A percentile compares a stretch with the other conserved stretches of the same genome.
Evolutionary conservation across 139 green algal species (phyloP).

Genomic region (Closterium sp.): DNA sequence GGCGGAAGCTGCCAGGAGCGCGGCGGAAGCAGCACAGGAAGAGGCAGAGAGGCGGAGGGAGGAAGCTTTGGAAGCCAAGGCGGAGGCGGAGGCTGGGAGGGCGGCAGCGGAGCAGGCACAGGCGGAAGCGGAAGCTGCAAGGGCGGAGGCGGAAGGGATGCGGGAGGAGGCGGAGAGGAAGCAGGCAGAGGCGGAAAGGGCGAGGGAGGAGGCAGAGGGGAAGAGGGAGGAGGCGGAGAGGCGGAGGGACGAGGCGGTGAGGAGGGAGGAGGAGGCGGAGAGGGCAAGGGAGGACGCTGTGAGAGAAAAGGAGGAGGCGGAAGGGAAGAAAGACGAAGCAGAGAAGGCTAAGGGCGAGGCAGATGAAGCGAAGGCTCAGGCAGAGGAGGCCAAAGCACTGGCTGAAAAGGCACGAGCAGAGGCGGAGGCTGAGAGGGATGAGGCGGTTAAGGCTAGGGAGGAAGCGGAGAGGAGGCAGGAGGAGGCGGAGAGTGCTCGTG

Average conservation of each 20-base stretch:
- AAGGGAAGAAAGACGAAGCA: background rate
- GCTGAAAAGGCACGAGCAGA: background rate
- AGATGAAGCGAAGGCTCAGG: background rate
- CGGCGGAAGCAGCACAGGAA: background rate
- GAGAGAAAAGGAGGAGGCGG: background rate
- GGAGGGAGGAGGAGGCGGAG: background rate
- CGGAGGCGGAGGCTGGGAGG: background rate
- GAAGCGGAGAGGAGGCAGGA: background rate
- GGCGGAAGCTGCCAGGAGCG: background rate
- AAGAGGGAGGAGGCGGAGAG: background rate
- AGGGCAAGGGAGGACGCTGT: background rate
- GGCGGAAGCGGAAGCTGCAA: background rate
- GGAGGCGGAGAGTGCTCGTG: background rate
- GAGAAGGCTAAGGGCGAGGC: background rate
- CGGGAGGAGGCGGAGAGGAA: background rate
- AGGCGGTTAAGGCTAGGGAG: background rate
- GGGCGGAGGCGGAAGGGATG: background rate
- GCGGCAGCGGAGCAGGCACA: background rate
- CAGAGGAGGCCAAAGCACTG: background rate
- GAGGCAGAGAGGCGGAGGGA: background rate
- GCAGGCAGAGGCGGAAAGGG: background rate
- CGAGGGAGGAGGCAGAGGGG: background rate
- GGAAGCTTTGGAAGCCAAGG: background rate
- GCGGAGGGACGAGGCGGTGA: background rate
- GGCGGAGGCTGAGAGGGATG: background rate